Percentiles rank a stretch among this genome's conserved stretches.
phyloP scores from a whole-genome alignment of 306 rosid species.

The Carpinus fangiana region DNA sequence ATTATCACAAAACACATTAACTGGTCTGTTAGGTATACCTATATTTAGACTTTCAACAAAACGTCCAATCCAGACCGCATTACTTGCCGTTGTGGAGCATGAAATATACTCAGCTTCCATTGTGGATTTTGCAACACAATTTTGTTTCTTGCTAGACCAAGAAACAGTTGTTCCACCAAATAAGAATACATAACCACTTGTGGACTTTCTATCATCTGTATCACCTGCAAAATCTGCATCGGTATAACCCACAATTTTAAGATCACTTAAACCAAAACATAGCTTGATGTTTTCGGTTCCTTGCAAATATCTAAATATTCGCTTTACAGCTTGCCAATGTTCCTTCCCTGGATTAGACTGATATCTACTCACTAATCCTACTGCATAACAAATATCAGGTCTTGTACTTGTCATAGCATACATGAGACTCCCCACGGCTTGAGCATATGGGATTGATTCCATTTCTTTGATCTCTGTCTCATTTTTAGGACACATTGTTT shows the following conservation, averaged over 20 bases:
- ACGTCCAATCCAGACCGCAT: too few species aligned
- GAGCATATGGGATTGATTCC: too few species aligned
- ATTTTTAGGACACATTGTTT: too few species aligned
- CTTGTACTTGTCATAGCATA: too few species aligned
- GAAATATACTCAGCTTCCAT: not conserved
- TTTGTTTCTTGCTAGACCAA: not conserved
- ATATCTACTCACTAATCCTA: not conserved
- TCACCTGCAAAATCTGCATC: not conserved
- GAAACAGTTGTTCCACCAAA: not conserved
- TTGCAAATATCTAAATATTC: not conserved
- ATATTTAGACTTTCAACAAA: not conserved
- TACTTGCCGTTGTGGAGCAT: not conserved
- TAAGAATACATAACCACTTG: not conserved
- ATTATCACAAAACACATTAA: not conserved
- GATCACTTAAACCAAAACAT: not conserved
- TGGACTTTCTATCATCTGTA: not conserved
- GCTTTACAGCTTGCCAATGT: not conserved
- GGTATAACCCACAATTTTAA: not conserved
- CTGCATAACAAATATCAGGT: too few species aligned
- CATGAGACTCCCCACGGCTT: too few species aligned
- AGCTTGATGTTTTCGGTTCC: not conserved
- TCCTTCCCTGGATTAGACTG: not conserved
- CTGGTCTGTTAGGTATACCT: too few species aligned
- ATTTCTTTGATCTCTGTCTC: too few species aligned
- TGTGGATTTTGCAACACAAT: not conserved